Percentiles rank a stretch among this genome's conserved stretches.
phyloP scores from a whole-genome alignment of 352 stramenopile genomes.

The Phytophthora colocasiae region DNA sequence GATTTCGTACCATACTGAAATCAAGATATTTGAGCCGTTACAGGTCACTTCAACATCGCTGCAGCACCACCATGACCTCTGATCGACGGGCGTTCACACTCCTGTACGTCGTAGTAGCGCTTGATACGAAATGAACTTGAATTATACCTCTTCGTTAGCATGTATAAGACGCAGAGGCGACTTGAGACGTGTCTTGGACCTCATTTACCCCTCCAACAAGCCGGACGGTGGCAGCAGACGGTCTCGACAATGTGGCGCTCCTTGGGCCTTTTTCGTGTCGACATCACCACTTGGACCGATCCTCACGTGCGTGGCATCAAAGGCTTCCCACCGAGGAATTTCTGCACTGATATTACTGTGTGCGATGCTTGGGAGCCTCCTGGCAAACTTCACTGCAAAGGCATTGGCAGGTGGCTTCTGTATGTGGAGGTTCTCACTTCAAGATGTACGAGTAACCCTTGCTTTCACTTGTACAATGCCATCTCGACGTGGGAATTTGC shows the following conservation, averaged over 20 bases:
- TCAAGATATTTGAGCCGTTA: constrained; percentile 26
- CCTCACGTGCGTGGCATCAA: constrained; percentile 11
- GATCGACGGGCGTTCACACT: background rate
- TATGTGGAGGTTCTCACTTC: background rate
- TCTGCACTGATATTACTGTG: constrained; percentile 13
- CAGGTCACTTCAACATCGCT: constrained; percentile 25
- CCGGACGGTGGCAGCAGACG: constrained; percentile 12
- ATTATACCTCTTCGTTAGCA: background rate
- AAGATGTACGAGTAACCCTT: background rate
- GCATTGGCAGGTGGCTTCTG: constrained; percentile 1
- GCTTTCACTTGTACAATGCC: background rate
- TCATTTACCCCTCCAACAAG: background rate
- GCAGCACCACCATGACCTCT: constrained; percentile 9
- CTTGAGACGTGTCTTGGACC: background rate
- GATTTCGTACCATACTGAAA: constrained; percentile 6
- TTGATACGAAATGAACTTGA: background rate
- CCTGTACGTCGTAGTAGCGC: background rate
- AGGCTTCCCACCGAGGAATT: background rate
- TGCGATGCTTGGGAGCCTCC: background rate
- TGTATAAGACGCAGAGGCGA: background rate
- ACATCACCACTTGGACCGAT: constrained; percentile 1
- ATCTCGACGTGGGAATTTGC: background rate
- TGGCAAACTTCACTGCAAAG: background rate
- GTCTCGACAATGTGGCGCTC: constrained; percentile 23
- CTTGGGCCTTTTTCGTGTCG: constrained; percentile 27